These are phyloP conservation scores for Pestalotiopsis sp. DNA, from an alignment of 2,329 filamentous ascomycete genomes.

Conservation along the genomic window DNA sequence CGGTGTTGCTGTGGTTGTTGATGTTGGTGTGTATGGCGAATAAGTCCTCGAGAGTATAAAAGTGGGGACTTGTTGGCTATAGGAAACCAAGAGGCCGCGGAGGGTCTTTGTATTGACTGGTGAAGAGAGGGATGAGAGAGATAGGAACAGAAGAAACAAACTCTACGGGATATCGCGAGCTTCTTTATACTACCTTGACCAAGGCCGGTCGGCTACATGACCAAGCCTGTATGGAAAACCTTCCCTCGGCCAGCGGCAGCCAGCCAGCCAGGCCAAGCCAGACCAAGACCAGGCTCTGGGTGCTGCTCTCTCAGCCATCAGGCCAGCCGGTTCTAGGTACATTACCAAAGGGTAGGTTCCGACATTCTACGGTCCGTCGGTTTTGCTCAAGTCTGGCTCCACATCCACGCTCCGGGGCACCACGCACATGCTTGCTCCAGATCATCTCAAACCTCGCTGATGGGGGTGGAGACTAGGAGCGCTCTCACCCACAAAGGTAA, in stretches of 20 bases:
- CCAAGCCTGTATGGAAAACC: not conserved
- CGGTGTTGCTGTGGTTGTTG: not conserved
- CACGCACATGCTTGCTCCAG: not conserved
- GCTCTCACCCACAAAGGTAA: conserved; percentile 10
- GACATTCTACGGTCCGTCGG: not conserved
- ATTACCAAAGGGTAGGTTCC: not conserved
- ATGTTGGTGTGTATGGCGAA: not conserved
- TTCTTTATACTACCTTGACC: conserved; percentile 6
- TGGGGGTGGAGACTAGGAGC: not conserved
- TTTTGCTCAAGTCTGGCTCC: not conserved
- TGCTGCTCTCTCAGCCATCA: not conserved
- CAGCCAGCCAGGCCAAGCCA: not conserved
- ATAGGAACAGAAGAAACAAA: not conserved
- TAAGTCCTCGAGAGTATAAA: conserved; percentile 7
- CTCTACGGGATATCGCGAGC: conserved; percentile 4
- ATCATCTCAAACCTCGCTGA: not conserved
- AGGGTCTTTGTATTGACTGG: not conserved
- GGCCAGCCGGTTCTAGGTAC: not conserved
- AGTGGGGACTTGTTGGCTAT: conserved; percentile 2
- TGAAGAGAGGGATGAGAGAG: conserved; percentile 4
- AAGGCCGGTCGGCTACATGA: not conserved
- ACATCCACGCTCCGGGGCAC: conserved; percentile 4
- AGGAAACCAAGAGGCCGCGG: not conserved
- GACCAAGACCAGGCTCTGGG: not conserved
- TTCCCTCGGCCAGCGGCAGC: not conserved